Evolutionary conservation across 352 stramenopile species (phyloP), one percentile per base, ranked within the genome.

Genomic region (Pythium inflatum): DNA sequence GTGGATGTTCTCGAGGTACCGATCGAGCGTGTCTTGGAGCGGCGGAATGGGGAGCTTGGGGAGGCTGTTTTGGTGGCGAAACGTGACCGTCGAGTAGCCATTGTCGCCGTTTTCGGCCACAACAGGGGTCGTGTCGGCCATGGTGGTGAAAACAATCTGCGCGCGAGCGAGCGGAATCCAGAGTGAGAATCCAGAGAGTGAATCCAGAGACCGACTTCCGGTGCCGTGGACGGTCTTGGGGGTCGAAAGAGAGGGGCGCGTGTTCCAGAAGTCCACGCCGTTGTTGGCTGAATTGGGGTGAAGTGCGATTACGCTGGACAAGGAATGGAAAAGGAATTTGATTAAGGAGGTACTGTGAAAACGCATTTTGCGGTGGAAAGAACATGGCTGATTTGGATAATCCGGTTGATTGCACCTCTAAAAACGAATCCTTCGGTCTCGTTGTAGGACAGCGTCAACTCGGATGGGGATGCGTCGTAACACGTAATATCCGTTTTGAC

Each of bases 11-110:
- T 86, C 79, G 43, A 94, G 64, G 69, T 96, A 97, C 57, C 88
- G 83, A 38, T 71, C 68, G 45, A 88, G 83, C 49, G 90, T 96
- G 36, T 90, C 88, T n/a, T 92, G 62, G 16, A 97, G 83, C 30
- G 84, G 71, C 34, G 89, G 90, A 66, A 97, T 95, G 36, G 88
- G 85, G 48, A 97, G 81, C 71, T 97, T 95, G 28, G 90, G 89
- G 22, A 97, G 77, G 46, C 45, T 53, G 27, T 49, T 31, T 73
- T 97, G 88, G 70, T 90, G 88, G 54, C 85, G 77, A 74, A 85
- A 95, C 41, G 90, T 97, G 22, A 86, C 53, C 20, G 18, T 66
- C 41, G 60, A 16, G 38, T 73, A 31, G 54, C 54, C 64, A 56
- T 25, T 71, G 14, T 11, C 24, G 65, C 9, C 36, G 9, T 9